Evolutionary conservation across 108 stramenopile genomes (phyloP).

Genomic region (Cylindrotheca fusiformis): DNA sequence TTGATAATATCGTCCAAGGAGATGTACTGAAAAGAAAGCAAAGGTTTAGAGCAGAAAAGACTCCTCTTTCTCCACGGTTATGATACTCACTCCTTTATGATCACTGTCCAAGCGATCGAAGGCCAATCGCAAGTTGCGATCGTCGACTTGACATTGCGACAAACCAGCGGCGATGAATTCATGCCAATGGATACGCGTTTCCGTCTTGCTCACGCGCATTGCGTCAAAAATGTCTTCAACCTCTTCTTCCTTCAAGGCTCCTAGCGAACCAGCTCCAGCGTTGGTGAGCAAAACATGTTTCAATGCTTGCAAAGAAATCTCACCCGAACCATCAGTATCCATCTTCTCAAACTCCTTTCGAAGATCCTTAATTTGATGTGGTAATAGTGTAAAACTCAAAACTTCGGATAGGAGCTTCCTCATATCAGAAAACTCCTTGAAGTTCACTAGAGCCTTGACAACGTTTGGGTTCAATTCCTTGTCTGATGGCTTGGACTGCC

Average conservation of each 20-base stretch:
- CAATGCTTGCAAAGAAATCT: conserved; percentile 59
- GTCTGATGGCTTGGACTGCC: conserved; percentile 29
- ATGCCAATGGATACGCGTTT: conserved; percentile 75
- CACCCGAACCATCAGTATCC: conserved; percentile 71
- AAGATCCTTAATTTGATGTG: conserved; percentile 76
- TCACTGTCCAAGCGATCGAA: conserved; percentile 78
- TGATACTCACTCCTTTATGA: conserved; percentile 52
- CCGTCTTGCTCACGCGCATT: conserved; percentile 71
- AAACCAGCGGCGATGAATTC: conserved; percentile 84
- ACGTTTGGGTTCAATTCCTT: conserved; percentile 62
- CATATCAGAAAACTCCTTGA: conserved; percentile 81
- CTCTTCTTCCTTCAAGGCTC: conserved; percentile 71
- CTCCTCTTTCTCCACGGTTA: background rate
- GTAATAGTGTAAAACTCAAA: conserved; percentile 74
- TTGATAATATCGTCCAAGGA: conserved; percentile 86
- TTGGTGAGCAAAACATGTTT: conserved; percentile 74
- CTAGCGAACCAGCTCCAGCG: conserved; percentile 71
- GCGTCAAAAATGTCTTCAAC: conserved; percentile 82
- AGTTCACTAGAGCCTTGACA: conserved; percentile 64
- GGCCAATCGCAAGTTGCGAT: conserved; percentile 74
- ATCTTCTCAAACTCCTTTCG: conserved; percentile 79
- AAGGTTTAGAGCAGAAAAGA: background rate
- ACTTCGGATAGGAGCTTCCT: conserved; percentile 78
- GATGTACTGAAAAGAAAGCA: conserved; percentile 62
- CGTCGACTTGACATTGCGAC: conserved; percentile 76